phyloP scores from a whole-genome alignment of 306 rosid genomes.

The Biancaea sappan region DNA sequence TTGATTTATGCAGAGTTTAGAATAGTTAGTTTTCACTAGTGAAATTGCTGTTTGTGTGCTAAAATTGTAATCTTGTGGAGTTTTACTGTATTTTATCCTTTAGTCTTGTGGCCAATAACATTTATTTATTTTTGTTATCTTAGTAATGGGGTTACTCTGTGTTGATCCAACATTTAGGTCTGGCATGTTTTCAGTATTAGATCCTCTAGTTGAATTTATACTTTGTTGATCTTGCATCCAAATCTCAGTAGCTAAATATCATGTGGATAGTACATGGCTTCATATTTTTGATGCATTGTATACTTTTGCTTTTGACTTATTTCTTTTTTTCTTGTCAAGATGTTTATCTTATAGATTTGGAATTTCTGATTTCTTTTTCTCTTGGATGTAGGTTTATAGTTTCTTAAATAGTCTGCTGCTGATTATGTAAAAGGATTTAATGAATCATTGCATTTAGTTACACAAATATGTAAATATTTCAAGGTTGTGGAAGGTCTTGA shows the following conservation, averaged over 20 bases:
- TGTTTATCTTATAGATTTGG: slow-evolving; percentile 18
- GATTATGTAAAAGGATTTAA: slow-evolving; percentile 76
- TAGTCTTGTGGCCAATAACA: neutral
- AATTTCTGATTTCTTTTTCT: slow-evolving; percentile 41
- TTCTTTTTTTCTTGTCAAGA: too few relatives aligned
- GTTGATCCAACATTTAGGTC: neutral
- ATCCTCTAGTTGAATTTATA: neutral
- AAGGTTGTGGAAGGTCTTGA: slow-evolving; percentile 21
- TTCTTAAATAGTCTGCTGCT: slow-evolving; percentile 79
- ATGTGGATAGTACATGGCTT: slow-evolving; percentile 6
- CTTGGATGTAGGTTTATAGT: slow-evolving; percentile 55
- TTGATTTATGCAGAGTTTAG: too few relatives aligned
- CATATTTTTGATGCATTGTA: slow-evolving; percentile 12
- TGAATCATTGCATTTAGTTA: slow-evolving; percentile 72
- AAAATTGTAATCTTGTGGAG: too few relatives aligned
- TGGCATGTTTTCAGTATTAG: slow-evolving; percentile 6
- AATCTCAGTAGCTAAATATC: neutral
- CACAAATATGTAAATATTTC: slow-evolving; percentile 23
- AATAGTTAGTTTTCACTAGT: too few relatives aligned
- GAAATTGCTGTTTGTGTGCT: too few relatives aligned
- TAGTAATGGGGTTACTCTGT: slow-evolving; percentile 1
- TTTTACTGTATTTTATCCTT: too few relatives aligned
- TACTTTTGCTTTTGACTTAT: too few relatives aligned
- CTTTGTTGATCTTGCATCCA: slow-evolving; percentile 25
- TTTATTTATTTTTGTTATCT: neutral